A percentile compares a stretch with the other conserved stretches of the same genome.
phyloP scores from a whole-genome alignment of 305 asterid species.

The Coffea humblotiana region DNA sequence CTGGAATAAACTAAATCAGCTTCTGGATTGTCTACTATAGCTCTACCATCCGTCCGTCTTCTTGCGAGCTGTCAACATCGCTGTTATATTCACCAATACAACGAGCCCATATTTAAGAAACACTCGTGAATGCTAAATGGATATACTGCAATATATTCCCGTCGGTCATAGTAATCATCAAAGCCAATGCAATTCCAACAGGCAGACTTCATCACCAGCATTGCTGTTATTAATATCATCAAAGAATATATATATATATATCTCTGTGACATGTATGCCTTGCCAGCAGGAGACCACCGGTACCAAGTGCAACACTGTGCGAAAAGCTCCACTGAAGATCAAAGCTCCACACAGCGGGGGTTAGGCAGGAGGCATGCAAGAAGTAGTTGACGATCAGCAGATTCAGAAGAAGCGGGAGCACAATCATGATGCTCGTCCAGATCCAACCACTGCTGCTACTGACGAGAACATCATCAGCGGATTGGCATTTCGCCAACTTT shows the following conservation, averaged over 20 bases:
- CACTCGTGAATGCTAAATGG: constrained; percentile 9
- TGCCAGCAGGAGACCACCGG: too few relatives aligned
- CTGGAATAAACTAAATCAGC: neutral
- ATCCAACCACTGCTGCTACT: neutral
- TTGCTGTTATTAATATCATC: too few relatives aligned
- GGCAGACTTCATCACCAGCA: neutral
- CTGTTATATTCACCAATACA: neutral
- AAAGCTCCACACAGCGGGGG: too few relatives aligned
- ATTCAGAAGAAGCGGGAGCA: constrained; percentile 15
- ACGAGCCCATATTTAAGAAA: neutral
- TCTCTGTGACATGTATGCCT: too few relatives aligned
- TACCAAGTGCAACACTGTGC: too few relatives aligned
- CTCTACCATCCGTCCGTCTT: neutral
- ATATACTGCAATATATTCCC: constrained; percentile 56
- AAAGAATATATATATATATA: too few relatives aligned
- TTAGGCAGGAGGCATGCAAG: too few relatives aligned
- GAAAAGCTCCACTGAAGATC: too few relatives aligned
- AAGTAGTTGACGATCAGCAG: too few relatives aligned
- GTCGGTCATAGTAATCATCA: constrained; percentile 23
- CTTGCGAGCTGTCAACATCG: neutral
- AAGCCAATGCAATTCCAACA: constrained; percentile 11
- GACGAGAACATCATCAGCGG: neutral
- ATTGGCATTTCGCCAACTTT: constrained; percentile 44
- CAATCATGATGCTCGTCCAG: neutral
- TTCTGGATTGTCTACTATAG: neutral